Percentiles rank a stretch among this genome's conserved stretches.
phyloP scores from a whole-genome alignment of 1,284 basidiomycete species.

The Tylopilus sp. region DNA sequence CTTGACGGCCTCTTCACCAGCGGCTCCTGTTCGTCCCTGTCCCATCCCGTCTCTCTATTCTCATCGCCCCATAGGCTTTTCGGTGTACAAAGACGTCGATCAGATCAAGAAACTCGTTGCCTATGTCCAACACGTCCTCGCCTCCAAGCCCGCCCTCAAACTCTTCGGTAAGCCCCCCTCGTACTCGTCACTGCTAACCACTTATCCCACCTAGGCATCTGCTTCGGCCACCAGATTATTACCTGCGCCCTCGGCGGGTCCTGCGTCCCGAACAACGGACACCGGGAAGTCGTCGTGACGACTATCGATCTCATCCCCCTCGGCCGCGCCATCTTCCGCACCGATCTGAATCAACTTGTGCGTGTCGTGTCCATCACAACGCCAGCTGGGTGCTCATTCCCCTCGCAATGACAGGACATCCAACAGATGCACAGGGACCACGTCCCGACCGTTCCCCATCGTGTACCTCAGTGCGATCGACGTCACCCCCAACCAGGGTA shows the following conservation, averaged over 20 bases:
- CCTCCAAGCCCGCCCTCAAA: conserved; percentile 65
- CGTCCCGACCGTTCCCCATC: conserved; percentile 69
- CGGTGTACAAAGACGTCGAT: conserved; percentile 75
- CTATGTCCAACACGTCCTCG: conserved; percentile 61
- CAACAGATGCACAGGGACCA: conserved; percentile 91
- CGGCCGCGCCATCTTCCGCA: conserved; percentile 74
- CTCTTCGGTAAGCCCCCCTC: conserved; percentile 62
- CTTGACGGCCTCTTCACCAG: conserved; percentile 72
- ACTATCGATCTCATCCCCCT: conserved; percentile 71
- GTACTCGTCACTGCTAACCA: neutral
- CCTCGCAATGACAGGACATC: conserved; percentile 64
- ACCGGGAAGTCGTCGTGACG: conserved; percentile 85
- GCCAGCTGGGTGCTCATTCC: conserved; percentile 4
- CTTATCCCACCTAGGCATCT: conserved; percentile 68
- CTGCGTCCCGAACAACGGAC: conserved; percentile 70
- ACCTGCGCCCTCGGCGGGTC: conserved; percentile 79
- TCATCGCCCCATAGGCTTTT: conserved; percentile 54
- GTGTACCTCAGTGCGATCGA: conserved; percentile 72
- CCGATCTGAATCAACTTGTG: conserved; percentile 43
- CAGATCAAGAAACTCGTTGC: conserved; percentile 80
- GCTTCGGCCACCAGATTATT: conserved; percentile 92
- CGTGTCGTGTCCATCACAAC: neutral
- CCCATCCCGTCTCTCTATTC: too few species aligned
- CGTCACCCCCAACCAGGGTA: conserved; percentile 76
- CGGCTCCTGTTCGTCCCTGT: conserved; percentile 68